Base-by-base conservation (phyloP, 441 rosid genomes). In the Populus hybrid region DNA sequence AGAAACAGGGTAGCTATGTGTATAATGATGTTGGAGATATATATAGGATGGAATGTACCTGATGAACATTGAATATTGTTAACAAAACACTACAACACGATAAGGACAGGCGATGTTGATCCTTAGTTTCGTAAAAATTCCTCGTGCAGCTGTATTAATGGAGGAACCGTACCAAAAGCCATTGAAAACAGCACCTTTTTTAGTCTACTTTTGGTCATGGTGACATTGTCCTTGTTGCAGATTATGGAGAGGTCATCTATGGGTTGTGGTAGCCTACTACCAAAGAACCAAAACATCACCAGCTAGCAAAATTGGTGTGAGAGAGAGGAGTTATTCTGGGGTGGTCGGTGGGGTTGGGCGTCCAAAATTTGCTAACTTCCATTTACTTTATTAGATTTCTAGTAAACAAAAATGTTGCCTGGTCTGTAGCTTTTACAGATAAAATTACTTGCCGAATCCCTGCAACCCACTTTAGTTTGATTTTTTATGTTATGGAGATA, bases 281-380 rank as follows among this genome's bases (percentile, higher is more conserved):
- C 68, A 24, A 32, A 53, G 46, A 75, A 84, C 85, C 88, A 80
- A 81, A 80, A 81, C 82, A 26, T 84, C 74, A 88, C 84, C 85
- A 73, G 86, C 81, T 79, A 78, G 71, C 36, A 70, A 78, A 50
- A 61, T n/a, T 70, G 75, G 76, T 50, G 82, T 74, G 78, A 69
- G 77, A 79, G 46, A 30, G 28, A 42, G 30, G 78, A 73, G 28
- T 10, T 26, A 21, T 21, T 21, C 1, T 16, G 24, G 38, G 38
- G 66, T 85, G 86, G 89, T 83, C 69, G 89, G 83, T 81, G 79
- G 79, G 81, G 86, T 85, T 81, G 86, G 88, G 4, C 89, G 73
- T 88, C 86, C 90, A 81, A 72, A 71, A 14, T 78, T 73, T 65
- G 78, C 69, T 81, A 79, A 71, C 83, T 81, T 85, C 8, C 70